phyloP scores from a whole-genome alignment of 2,329 filamentous ascomycete genomes.

The Biscogniauxia sp. region DNA sequence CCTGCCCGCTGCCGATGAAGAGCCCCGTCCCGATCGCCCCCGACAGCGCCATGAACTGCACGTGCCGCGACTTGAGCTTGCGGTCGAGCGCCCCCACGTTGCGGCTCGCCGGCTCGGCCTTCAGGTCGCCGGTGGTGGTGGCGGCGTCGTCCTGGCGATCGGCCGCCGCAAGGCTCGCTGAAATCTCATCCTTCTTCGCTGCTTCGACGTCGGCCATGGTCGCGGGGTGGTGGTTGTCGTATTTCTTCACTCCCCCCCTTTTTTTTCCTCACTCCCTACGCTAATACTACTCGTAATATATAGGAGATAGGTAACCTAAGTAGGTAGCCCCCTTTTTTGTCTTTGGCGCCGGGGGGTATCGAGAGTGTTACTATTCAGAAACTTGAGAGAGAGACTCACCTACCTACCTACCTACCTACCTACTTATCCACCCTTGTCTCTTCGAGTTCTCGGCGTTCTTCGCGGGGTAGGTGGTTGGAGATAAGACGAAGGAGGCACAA shows the following conservation, averaged over 20 bases:
- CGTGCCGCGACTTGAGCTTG: conserved; percentile 35
- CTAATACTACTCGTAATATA: neutral
- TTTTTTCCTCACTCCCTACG: neutral
- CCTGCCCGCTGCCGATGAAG: conserved; percentile 43
- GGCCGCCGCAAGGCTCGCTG: conserved; percentile 3
- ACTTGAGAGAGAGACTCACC: no score
- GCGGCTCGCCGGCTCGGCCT: conserved; percentile 28
- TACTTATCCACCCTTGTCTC: neutral
- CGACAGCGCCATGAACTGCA: conserved; percentile 42
- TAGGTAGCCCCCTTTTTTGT: no score
- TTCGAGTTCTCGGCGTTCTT: neutral
- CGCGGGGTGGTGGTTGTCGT: neutral
- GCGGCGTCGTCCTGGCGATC: conserved; percentile 17
- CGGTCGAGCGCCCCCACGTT: conserved; percentile 37
- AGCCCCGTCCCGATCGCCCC: conserved; percentile 44
- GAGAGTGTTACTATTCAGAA: no score
- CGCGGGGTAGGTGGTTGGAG: neutral
- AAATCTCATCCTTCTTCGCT: conserved; percentile 11
- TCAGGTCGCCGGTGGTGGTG: conserved; percentile 13
- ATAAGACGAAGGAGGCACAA: neutral
- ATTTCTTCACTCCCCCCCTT: neutral
- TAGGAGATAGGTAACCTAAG: neutral
- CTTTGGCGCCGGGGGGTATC: no score
- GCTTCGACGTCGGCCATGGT: conserved; percentile 26
- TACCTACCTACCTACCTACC: no score